Evolutionary conservation across 495 filamentous ascomycete genomes (phyloP), one percentile per base, ranked within the genome.

Genomic region (Cercophora sp.): DNA sequence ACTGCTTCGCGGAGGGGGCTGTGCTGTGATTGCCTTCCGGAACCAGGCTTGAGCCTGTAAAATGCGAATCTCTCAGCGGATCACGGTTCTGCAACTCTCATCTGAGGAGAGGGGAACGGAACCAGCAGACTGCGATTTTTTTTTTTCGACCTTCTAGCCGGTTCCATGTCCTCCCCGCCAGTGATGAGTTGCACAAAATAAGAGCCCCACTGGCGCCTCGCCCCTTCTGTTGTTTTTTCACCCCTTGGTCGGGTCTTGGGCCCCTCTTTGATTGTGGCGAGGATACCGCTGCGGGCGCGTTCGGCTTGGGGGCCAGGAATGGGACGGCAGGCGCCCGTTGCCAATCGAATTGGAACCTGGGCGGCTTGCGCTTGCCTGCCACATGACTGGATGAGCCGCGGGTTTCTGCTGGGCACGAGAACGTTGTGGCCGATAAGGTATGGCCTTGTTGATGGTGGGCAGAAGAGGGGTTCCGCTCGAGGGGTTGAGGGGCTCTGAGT

Each of bases 381-480:
- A 25, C 31, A 25, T 48, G 46, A 35, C 44, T 32, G 44, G 20
- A 45, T 44, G 18, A n/a, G 18, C 27, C 22, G 22, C 23, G 19
- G 41, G 20, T 23, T 15, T 19, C n/a, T 5, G 5, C 31, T 24
- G 20, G 46, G 46, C 46, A 48, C 46, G 46, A 48, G 46, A n/a
- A 37, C 29, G 25, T 25, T 25, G 40, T 23, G 29, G 48, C 36
- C 48, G 35, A 51, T 51, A 41, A 41, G 36, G 31, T 9, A 40
- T 42, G 15, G 24, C 48, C 36, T 26, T 29, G 36, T 51, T 51
- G 48, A 41, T 51, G 48, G 48, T 41, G 48, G 48, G 48, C n/a
- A 51, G 48, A 51, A 26, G 48, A 51, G 48, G 48, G 48, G 48
- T 42, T 29, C 44, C 44, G 25, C 20, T n/a, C 13, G 37, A 41